phyloP scores from a whole-genome alignment of 202 grass and related monocot species.

The Setaria viridis region DNA sequence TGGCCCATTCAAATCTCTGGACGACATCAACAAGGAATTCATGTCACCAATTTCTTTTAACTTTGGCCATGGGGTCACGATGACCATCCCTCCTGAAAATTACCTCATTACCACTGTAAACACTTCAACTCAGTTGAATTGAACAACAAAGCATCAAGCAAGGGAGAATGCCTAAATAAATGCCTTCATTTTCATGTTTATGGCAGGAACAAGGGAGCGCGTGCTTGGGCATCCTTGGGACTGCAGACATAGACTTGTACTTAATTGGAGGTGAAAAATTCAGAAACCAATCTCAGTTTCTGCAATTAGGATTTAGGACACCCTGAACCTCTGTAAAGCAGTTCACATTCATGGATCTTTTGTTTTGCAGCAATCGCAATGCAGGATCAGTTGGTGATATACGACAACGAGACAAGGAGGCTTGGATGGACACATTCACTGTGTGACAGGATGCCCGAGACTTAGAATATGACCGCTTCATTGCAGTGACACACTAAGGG shows the following conservation, averaged over 20 bases:
- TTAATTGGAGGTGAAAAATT: constrained; percentile 62
- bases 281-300: background rate
- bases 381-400: background rate
- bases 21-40: constrained; percentile 64
- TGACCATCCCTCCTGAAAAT: constrained; percentile 69
- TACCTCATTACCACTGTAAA: constrained; percentile 68
- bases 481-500: no score
- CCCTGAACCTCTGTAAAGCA: background rate
- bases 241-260: constrained; percentile 3
- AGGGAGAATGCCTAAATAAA: no score
- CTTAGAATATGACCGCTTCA: background rate
- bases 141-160: no score
- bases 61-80: constrained; percentile 40
- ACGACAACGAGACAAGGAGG: background rate
- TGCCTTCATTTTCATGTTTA: no score
- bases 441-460: background rate
- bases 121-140: background rate
- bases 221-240: no score
- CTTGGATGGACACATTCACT: background rate
- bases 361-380: background rate
- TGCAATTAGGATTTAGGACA: background rate
- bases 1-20: constrained; percentile 53
- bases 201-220: no score
- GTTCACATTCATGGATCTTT: background rate
- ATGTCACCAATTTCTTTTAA: constrained; percentile 42